Base-by-base conservation (phyloP, 805 yeast genomes). In the Pichia deserticola region DNA sequence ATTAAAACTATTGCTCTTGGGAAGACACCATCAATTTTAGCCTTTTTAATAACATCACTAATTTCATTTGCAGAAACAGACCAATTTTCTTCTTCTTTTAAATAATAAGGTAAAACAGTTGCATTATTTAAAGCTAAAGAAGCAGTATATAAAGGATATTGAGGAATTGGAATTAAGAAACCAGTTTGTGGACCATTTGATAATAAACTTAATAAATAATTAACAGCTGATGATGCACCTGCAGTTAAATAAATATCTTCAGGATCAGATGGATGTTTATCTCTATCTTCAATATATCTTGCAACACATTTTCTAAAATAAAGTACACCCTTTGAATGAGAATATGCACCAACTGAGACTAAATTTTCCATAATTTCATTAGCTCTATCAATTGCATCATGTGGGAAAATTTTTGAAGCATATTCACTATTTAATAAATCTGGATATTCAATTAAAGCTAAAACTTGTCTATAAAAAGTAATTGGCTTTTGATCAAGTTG, bases 111-210 rank as follows among this genome's bases (percentile, higher is more conserved):
- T 44, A 93, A 74, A 10, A 95, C 86, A 32, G 83, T 78, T 25
- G 96, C 81, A 59, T 86, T 80, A 62, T 86, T 86, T 61, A 95
- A 73, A 3, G 97, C 84, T 58, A 93, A 75, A 4, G 96, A 76
- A n/a, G 99, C 99, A 5, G 97, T 89, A 71, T 93, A 93, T 52
- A 93, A 76, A 4, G 99, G 99, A 65, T 93, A 93, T 71, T 93
- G 99, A 12, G 99, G 99, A 57, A 93, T 92, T 34, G 99, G 99
- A 56, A 93, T 89, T 68, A 95, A 69, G 62, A 73, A 86, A 77
- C 95, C 95, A 3, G 93, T 76, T 50, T 79, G 68, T 40, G 76
- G 77, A 38, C 89, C 88, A 37, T 74, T 66, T 5, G 93, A 76
- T 20, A 93, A 68, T 32, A 90, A 75, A 45, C 83, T 82, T 48